Percentiles rank a stretch among this genome's conserved stretches.
phyloP scores from a whole-genome alignment of 1,139 yeast genomes.

The Petasospora fabianii region DNA sequence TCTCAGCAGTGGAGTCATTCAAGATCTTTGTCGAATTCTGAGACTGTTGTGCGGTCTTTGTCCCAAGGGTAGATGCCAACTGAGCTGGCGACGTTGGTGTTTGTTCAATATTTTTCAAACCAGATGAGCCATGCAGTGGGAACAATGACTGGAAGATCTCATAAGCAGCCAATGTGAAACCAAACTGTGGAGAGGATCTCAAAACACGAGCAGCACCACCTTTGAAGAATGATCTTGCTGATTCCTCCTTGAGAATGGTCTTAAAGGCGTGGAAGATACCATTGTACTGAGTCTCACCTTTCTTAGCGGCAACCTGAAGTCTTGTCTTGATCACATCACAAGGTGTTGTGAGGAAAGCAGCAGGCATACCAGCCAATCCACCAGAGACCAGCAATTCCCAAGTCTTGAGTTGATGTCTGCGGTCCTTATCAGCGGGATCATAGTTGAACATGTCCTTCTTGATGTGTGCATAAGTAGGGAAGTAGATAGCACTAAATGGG shows the following conservation, averaged over 20 bases:
- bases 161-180: slow-evolving; percentile 94
- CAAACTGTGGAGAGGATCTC: slow-evolving; percentile 96
- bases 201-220: slow-evolving; percentile 95
- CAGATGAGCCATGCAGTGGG: slow-evolving; percentile 43
- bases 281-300: slow-evolving; percentile 71
- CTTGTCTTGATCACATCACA: slow-evolving; percentile 96
- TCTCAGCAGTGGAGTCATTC: slow-evolving; percentile 14
- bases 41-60: slow-evolving; percentile 5
- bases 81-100: slow-evolving; percentile 16
- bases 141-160: slow-evolving; percentile 69
- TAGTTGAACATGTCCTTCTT: slow-evolving; percentile 79
- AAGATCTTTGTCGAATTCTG: slow-evolving; percentile 14
- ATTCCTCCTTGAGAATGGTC: slow-evolving; percentile 76
- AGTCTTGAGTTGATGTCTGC: slow-evolving; percentile 56
- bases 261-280: slow-evolving; percentile 76
- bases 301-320: slow-evolving; percentile 78
- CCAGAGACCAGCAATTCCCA: slow-evolving; percentile 87
- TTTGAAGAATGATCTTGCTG: slow-evolving; percentile 80
- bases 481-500: slow-evolving; percentile 94
- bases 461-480: slow-evolving; percentile 94
- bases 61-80: slow-evolving; percentile 9
- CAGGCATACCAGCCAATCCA: slow-evolving; percentile 97
- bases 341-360: slow-evolving; percentile 94
- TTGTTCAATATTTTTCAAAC: slow-evolving; percentile 22
- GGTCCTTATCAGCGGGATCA: slow-evolving; percentile 56